Base-by-base conservation (phyloP, 768 basidiomycete genomes). In the Trametes punicea region DNA sequence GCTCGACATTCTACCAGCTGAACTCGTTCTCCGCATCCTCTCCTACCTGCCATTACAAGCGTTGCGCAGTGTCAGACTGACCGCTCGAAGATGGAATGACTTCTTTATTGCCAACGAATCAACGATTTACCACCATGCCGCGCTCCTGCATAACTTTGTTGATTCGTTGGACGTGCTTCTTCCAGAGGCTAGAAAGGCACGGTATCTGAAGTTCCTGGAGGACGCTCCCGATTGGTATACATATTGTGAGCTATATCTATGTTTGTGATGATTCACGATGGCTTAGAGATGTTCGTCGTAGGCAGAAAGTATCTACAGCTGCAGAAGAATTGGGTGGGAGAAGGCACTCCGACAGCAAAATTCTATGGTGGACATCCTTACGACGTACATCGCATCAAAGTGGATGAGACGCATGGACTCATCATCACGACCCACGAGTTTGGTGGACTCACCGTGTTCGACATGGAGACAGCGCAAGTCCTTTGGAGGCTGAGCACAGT, bases 331-430 rank as follows among this genome's bases (percentile, higher is more conserved):
- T 90, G 87, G 88, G 60, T 70, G 2, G 88, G 83, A 6, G 70
- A 71, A 33, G 79, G 73, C 0, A 72, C 75, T 2, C 80, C 80
- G 10, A 59, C 60, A 3, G 63, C 72, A 13, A 75, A 67, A 20
- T 56, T 70, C n/a, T 68, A 79, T 33, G 59, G 65, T 1, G 54
- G 66, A 7, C 62, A 73, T 6, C 73, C 77, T 20, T 59, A 61
- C 23, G 62, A 66, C 4, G 82, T 88, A 0, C 88, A 91, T 69
- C 81, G 88, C 6, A 82, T 91, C 71, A 92, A 92, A 70, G 78
- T 87, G 20, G 90, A 93, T 54, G 81, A 87, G 62, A 69, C 74
- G 29, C 75, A 74, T 9, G 80, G 82, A 3, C 74, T 85, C 21
- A 71, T 86, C 46, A 79, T 91, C 38, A 78, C 79, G 3, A 89